phyloP scores from a whole-genome alignment of 495 filamentous ascomycete species.

The Melanomma pulvis-pyrius region DNA sequence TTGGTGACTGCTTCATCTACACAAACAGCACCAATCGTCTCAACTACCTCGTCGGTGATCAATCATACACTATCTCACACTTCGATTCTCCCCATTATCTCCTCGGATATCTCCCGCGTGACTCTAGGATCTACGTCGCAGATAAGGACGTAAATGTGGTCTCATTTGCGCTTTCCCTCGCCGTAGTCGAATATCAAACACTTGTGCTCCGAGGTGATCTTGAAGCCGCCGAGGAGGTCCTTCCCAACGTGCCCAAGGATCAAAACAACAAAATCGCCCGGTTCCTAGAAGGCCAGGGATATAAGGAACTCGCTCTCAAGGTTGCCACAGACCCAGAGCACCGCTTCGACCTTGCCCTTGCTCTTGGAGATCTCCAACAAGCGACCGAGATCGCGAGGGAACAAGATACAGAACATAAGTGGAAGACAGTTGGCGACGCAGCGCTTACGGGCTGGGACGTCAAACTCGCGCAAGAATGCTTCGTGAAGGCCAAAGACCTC shows the following conservation, averaged over 20 bases:
- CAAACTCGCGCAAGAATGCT: conserved; percentile 86
- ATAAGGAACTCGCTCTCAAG: conserved; percentile 92
- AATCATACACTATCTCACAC: conserved; percentile 97
- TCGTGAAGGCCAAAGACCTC: conserved; percentile 82
- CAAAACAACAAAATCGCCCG: conserved; percentile 97
- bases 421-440: conserved; percentile 93
- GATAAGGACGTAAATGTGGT: conserved; percentile 93
- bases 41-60: conserved; percentile 97
- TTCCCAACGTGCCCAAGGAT: conserved; percentile 78
- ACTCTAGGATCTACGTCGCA: conserved; percentile 87
- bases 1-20: conserved; percentile 98
- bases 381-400: conserved; percentile 82
- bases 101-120: conserved; percentile 90
- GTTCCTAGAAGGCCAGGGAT: conserved; percentile 95
- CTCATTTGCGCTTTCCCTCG: conserved; percentile 87
- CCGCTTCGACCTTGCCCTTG: conserved; percentile 89
- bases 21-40: conserved; percentile 94
- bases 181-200: conserved; percentile 97
- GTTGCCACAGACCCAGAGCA: conserved; percentile 97
- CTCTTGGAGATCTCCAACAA: conserved; percentile 78
- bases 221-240: conserved; percentile 84
- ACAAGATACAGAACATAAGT: conserved; percentile 90
- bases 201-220: conserved; percentile 93
- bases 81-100: conserved; percentile 95
- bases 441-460: conserved; percentile 87